Percentiles rank a stretch among this genome's conserved stretches.
Conservation (phyloP, 257 asterid species). For the Nyctanthes arbortristis region DNA sequence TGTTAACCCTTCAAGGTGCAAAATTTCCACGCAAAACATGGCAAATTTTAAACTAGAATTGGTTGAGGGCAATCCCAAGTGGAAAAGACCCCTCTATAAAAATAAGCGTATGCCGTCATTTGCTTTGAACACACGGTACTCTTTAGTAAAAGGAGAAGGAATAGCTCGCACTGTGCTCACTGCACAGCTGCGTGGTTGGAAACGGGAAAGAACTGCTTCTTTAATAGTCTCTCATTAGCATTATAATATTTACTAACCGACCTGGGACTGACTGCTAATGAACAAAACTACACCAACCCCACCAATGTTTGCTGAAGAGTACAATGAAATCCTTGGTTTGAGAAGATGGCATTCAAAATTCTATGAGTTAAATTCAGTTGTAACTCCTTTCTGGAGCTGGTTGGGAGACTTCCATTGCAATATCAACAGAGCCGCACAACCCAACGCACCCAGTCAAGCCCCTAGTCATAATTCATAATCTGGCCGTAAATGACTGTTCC, state of each 20-base stretch:
- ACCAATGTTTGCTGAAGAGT: too few relatives aligned
- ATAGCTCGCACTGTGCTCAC: neutral
- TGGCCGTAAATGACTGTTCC: too few relatives aligned
- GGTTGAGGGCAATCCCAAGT: neutral
- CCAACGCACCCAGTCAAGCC: too few relatives aligned
- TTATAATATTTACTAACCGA: neutral
- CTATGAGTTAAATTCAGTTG: too few relatives aligned
- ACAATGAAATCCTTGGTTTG: too few relatives aligned
- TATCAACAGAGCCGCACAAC: too few relatives aligned
- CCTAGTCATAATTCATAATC: too few relatives aligned
- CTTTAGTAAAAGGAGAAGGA: slow-evolving; percentile 28
- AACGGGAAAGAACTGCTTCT: fast-evolving
- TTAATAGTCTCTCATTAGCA: neutral
- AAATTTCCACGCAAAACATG: too few relatives aligned
- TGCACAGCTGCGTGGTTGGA: neutral
- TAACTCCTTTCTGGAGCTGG: too few relatives aligned
- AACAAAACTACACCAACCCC: neutral
- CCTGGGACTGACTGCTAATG: neutral
- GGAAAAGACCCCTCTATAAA: slow-evolving; percentile 18
- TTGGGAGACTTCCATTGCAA: too few relatives aligned
- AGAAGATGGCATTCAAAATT: too few relatives aligned
- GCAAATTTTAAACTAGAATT: slow-evolving; percentile 14
- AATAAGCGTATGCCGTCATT: slow-evolving; percentile 18
- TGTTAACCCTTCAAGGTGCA: too few relatives aligned
- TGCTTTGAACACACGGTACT: slow-evolving; percentile 27